Conservation (phyloP, 179 eudicot species). For the Patellifolia procumbens region DNA sequence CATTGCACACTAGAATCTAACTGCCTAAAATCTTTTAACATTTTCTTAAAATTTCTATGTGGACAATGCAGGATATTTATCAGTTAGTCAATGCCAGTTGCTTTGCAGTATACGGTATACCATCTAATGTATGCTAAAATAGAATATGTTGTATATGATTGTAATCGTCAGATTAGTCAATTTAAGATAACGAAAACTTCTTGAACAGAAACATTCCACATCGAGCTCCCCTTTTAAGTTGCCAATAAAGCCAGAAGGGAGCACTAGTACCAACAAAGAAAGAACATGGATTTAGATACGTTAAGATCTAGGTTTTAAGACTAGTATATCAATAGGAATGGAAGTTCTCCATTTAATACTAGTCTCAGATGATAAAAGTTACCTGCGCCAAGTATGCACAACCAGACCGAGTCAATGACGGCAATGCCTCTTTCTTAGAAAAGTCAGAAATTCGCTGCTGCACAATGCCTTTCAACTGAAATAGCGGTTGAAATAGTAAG, state of each 20-base stretch:
- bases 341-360: background rate
- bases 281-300: background rate
- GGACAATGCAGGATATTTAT: background rate
- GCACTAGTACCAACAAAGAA: background rate
- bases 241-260: background rate
- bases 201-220: background rate
- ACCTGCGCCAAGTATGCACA: slow-evolving; percentile 97
- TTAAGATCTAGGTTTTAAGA: background rate
- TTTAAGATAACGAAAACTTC: background rate
- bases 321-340: background rate
- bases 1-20: background rate
- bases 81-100: background rate
- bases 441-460: slow-evolving; percentile 85
- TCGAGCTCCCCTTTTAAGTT: background rate
- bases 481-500: slow-evolving; percentile 3
- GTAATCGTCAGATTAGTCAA: background rate
- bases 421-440: slow-evolving; percentile 84
- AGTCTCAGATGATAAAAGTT: background rate
- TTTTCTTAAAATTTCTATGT: background rate
- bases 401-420: slow-evolving; percentile 91
- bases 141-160: background rate
- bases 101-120: background rate
- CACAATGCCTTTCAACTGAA: slow-evolving; percentile 81
- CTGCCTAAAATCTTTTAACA: background rate
- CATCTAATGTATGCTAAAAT: background rate